phyloP scores from a whole-genome alignment of 192 early-diverging fungal genomes.

The Coemansia sp. region DNA sequence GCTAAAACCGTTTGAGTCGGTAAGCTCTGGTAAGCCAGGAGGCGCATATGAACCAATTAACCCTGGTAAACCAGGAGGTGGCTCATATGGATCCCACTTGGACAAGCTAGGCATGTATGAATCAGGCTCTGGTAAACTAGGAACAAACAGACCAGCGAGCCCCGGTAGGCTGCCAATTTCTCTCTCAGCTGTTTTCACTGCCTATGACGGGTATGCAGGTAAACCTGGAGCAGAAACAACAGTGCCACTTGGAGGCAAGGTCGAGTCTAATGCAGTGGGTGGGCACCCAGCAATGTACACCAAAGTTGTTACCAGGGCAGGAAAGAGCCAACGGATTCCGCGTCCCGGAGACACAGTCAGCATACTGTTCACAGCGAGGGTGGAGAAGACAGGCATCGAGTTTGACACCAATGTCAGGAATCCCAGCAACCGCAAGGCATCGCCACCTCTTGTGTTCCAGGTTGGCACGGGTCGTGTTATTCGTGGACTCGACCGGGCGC shows the following conservation, averaged over 20 bases:
- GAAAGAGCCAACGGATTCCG: slow-evolving; percentile 49
- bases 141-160: no score
- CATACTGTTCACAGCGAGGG: slow-evolving; percentile 64
- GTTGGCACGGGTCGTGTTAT: slow-evolving; percentile 95
- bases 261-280: slow-evolving; percentile 19
- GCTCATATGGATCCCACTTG: no score
- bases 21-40: no score
- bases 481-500: slow-evolving; percentile 80
- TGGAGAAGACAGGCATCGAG: slow-evolving; percentile 65
- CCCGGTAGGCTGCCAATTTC: no score
- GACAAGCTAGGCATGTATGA: no score
- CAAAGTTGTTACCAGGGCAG: slow-evolving; percentile 66
- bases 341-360: slow-evolving; percentile 60
- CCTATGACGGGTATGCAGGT: neutral
- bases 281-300: slow-evolving; percentile 56
- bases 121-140: no score
- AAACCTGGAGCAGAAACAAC: neutral
- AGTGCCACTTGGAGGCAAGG: slow-evolving; percentile 14
- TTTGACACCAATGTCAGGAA: slow-evolving; percentile 65
- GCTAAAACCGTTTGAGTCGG: slow-evolving; percentile 17
- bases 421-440: slow-evolving; percentile 61
- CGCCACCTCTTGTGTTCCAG: slow-evolving; percentile 68
- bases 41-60: no score
- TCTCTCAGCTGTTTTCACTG: no score
- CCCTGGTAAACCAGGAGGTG: no score